Evolutionary conservation across 805 yeast genomes (phyloP).

Genomic region (Lipomyces spencermartinsiae): DNA sequence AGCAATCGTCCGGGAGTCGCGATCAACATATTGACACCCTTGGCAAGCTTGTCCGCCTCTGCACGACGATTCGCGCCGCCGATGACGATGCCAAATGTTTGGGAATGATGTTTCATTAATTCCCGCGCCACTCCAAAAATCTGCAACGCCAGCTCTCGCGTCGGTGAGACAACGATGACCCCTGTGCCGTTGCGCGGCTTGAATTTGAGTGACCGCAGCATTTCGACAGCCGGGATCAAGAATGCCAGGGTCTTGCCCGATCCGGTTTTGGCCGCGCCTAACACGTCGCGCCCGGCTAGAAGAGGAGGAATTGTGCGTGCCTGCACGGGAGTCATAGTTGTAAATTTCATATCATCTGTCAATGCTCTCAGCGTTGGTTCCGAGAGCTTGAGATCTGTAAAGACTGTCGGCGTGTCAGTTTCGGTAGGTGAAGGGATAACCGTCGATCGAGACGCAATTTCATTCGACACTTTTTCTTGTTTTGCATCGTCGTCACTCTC

Average conservation of each 20-base stretch:
- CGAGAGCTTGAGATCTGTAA: conserved; percentile 68
- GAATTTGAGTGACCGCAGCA: conserved; percentile 86
- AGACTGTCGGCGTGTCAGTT: conserved; percentile 43
- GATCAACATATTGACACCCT: conserved; percentile 91
- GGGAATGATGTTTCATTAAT: conserved; percentile 85
- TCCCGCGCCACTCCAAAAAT: conserved; percentile 98
- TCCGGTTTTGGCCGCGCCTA: conserved; percentile 99
- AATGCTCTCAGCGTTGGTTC: conserved; percentile 84
- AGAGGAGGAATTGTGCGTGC: conserved; percentile 95
- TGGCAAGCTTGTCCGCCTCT: conserved; percentile 91
- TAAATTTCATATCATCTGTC: conserved; percentile 80
- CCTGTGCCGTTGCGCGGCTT: conserved; percentile 99
- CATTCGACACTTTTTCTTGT: conserved; percentile 15
- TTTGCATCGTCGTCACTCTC: conserved; percentile 25
- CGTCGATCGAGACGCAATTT: conserved; percentile 3
- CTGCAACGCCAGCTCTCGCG: conserved; percentile 96
- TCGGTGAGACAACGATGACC: conserved; percentile 93
- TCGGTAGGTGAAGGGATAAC: not conserved
- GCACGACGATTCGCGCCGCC: conserved; percentile 99
- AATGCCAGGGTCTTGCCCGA: conserved; percentile 98
- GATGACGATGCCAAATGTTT: conserved; percentile 94
- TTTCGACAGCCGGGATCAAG: conserved; percentile 92
- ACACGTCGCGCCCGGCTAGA: conserved; percentile 93
- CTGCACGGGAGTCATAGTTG: conserved; percentile 92
- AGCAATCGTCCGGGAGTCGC: conserved; percentile 98